A percentile compares a stretch with the other conserved stretches of the same genome.
Evolutionary conservation across 2,329 filamentous ascomycete species (phyloP).

Genomic region (Pyricularia grisea): DNA sequence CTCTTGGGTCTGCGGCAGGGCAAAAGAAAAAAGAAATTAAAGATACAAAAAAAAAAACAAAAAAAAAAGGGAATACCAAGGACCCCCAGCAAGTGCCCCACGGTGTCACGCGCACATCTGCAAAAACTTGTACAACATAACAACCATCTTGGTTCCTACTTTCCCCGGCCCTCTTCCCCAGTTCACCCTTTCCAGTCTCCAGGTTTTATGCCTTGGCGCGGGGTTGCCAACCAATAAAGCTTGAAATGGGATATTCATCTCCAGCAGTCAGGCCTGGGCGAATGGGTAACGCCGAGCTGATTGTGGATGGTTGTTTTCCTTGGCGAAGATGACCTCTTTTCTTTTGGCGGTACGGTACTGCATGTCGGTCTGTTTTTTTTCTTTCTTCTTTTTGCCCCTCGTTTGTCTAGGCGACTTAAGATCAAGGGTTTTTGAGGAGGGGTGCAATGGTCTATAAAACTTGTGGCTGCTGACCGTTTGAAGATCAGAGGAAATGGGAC

Average conservation of each 20-base stretch:
- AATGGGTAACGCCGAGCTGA: not conserved
- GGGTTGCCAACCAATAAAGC: not conserved
- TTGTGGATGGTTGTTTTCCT: not conserved
- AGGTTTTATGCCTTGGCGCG: conserved; percentile 1
- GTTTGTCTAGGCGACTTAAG: not conserved
- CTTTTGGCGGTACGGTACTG: not conserved
- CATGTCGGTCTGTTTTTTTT: not conserved
- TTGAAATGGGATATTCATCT: not conserved
- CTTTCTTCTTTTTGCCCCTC: not conserved
- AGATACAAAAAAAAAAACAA: not conserved
- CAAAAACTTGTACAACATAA: not conserved
- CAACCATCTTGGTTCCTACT: not conserved
- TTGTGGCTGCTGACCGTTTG: not conserved
- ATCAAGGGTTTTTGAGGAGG: not conserved
- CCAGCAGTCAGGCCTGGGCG: not conserved
- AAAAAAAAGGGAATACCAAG: not conserved
- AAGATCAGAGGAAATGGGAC: not conserved
- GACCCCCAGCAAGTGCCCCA: not conserved
- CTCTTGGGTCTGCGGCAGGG: too few relatives aligned
- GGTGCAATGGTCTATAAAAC: not conserved
- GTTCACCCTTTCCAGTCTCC: not conserved
- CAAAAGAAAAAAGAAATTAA: not conserved
- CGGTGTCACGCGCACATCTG: not conserved
- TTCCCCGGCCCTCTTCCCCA: not conserved
- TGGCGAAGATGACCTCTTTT: not conserved